A percentile compares a stretch with the other conserved stretches of the same genome.
Evolutionary conservation across 2,329 filamentous ascomycete genomes (phyloP).

Genomic region (Paecilomyces dactylethromorphus): DNA sequence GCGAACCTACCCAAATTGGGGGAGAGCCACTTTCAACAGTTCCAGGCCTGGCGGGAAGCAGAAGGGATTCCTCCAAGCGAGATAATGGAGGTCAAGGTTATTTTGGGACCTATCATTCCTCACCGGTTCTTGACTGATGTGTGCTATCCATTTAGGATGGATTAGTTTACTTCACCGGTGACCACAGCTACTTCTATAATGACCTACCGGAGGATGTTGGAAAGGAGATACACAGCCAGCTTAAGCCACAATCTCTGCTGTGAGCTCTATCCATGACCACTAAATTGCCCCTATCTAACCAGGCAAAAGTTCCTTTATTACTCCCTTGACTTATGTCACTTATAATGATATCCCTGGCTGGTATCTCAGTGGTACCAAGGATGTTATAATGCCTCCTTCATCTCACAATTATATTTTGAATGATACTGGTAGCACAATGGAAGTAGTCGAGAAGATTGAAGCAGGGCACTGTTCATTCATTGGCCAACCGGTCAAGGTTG

Average conservation of each 20-base stretch:
- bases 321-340: background rate
- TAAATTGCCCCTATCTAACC: background rate
- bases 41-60: background rate
- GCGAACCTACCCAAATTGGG: background rate
- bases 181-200: background rate
- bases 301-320: background rate
- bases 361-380: background rate
- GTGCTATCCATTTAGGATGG: background rate
- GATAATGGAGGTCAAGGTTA: background rate
- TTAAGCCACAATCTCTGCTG: background rate
- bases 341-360: background rate
- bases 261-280: background rate
- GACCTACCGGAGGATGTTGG: background rate
- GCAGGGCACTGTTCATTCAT: background rate
- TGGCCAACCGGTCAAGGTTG: background rate
- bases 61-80: background rate
- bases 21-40: background rate
- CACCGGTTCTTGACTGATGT: background rate
- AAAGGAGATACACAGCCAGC: background rate
- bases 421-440: background rate
- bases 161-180: background rate
- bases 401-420: background rate
- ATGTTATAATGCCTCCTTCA: background rate
- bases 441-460: background rate
- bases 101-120: background rate